Evolutionary conservation across 73 alveolate species (phyloP), one percentile per base, ranked within the genome.

Genomic region (Durusdinium trenchii): DNA sequence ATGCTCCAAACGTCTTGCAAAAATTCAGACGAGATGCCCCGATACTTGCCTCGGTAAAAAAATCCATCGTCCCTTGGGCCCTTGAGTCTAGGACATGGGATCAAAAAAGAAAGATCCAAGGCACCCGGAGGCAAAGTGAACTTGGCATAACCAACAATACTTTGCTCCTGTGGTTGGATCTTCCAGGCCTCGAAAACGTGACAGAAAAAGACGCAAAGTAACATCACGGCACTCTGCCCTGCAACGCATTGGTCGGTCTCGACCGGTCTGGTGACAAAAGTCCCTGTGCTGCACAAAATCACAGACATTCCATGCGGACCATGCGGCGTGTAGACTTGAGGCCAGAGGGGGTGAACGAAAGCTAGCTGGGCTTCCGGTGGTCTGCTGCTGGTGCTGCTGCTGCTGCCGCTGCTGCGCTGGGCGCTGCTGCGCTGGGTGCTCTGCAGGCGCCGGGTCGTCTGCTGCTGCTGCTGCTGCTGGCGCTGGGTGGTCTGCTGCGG

Each of bases 91-190:
- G 73, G n/a, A 60, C 18, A 60, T 60, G 73, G 30, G 73, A 32
- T 32, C 18, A 60, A 32, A 60, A 6, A 35, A 64, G 45, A 38
- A 18, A 16, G n/a, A 9, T 50, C 26, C 89, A 45, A 48, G 78
- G 76, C 7, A 47, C 98, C 98, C 18, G 84, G 98, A 76, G 84
- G 89, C 45, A 91, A 71, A 6, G 87, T 46, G 98, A 91, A 69
- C 98, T 91, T 91, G 76, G 98, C 89, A 43, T 91, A 91, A 89
- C 98, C 98, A 36, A 91, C 98, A 36, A 91, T 50, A 89, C 76
- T 52, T 23, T 46, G 40, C 78, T 91, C 90, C 40, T 71, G 78
- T 14, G 98, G 98, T 23, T 76, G 57, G 75, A 91, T 69, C 42
- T 35, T 47, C 98, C 98, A 91, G 42, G 84, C 98, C 98, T 90